Base-by-base conservation (phyloP, 2,329 filamentous ascomycete genomes). In the Sclerotinia nivalis region DNA sequence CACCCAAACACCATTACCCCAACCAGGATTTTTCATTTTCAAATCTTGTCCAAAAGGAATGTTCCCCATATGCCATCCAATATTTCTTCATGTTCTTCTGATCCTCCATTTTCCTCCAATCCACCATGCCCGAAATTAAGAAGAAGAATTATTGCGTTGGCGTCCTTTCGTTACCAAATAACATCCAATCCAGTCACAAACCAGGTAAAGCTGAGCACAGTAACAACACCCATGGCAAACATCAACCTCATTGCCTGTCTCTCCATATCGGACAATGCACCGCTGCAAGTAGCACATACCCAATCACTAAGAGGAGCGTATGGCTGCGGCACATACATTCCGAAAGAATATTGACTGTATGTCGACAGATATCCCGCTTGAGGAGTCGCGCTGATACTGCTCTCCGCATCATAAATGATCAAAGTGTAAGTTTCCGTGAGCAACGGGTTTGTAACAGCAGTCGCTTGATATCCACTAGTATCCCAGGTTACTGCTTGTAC, bases 181-280 rank as follows among this genome's bases (percentile, higher is more conserved):
- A 79, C 73, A 25, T 75, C 75, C 37, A 72, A 65, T 2, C 87
- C 87, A 34, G 82, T 82, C 50, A 89, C 86, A 74, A 89, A 89
- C 87, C 87, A 89, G 43, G 87, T 89, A 73, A 90, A 89, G 76
- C 85, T 87, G 43, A 86, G 73, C 5, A 89, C 80, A 1, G 87
- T 89, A 56, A 88, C 77, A 45, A 85, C 62, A 74, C 84, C 83
- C 84, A 89, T 88, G 18, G 82, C 80, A 64, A 87, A 58, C 49
- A 84, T 84, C 69, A 88, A 82, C 8, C 82, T 81, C 12, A 88
- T 49, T 1, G 84, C 84, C 55, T 82, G 81, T 71, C 77, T 79
- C 71, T 87, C 83, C 69, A 84, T 79, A 59, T 80, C 79, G 20
- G 83, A 81, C 34, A 83, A 68, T 28, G 84, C 87, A 18, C 80